phyloP scores from a whole-genome alignment of 2,329 filamentous ascomycete genomes.

The Colletotrichum sp. region DNA sequence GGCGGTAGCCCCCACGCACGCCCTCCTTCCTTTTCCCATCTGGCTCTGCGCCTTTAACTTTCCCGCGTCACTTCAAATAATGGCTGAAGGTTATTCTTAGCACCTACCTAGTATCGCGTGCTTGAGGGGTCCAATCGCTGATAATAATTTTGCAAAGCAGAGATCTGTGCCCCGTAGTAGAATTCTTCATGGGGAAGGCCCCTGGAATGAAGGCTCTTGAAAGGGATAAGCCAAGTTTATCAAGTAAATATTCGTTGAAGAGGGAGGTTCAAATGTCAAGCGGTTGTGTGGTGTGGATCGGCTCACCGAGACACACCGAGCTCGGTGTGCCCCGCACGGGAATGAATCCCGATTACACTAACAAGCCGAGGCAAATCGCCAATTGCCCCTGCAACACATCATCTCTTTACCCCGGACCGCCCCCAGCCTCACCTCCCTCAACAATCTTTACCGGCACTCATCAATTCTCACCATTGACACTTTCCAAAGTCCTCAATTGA shows the following conservation, averaged over 20 bases:
- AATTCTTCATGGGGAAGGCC: fast-evolving
- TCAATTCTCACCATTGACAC: not conserved
- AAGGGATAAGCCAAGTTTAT: too few relatives aligned
- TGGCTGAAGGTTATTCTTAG: not conserved
- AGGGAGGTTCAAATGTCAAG: too few relatives aligned
- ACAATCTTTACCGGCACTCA: not conserved
- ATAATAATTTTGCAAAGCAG: not conserved
- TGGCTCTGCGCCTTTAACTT: not conserved
- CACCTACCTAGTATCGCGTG: not conserved
- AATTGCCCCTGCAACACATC: not conserved
- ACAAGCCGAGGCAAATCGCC: not conserved
- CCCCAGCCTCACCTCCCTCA: not conserved
- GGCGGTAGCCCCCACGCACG: not conserved
- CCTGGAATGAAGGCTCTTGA: not conserved
- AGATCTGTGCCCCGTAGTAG: not conserved
- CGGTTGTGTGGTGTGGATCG: not conserved
- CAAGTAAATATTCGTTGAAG: too few relatives aligned
- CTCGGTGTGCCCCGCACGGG: not conserved
- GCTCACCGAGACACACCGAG: not conserved
- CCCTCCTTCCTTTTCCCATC: not conserved
- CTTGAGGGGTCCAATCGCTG: not conserved
- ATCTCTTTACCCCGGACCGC: not conserved
- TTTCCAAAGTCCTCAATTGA: not conserved
- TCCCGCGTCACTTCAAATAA: not conserved
- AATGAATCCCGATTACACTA: not conserved